These are phyloP conservation scores for Saccharomycopsis fermentans DNA, from an alignment of 805 yeast genomes.

Conservation along the genomic window DNA sequence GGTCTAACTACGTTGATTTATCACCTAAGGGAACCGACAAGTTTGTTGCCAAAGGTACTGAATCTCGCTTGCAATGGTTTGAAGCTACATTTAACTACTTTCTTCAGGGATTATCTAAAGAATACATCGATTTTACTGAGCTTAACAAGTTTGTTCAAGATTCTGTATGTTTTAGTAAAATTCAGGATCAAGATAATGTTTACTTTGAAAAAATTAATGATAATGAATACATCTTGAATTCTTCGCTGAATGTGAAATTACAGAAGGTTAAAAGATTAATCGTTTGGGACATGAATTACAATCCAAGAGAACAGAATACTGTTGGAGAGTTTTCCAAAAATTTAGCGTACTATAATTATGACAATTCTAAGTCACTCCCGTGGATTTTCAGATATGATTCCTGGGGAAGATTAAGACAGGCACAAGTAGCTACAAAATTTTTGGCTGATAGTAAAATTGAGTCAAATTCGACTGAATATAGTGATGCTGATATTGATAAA, in stretches of 20 bases:
- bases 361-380: conserved; percentile 7
- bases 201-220: conserved; percentile 25
- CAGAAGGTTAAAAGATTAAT: conserved; percentile 30
- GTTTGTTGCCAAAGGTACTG: conserved; percentile 8
- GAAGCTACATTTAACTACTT: conserved; percentile 11
- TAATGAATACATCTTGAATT: conserved; percentile 24
- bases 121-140: conserved; percentile 5
- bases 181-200: conserved; percentile 29
- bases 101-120: conserved; percentile 1
- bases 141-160: conserved; percentile 3
- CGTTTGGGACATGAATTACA: conserved; percentile 30
- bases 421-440: not conserved
- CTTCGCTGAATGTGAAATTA: conserved; percentile 25
- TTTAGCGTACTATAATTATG: conserved; percentile 3
- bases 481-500: not conserved
- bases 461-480: not conserved
- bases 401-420: conserved; percentile 12
- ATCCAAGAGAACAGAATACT: conserved; percentile 23
- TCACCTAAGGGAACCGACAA: not conserved
- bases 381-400: conserved; percentile 9
- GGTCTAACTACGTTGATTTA: conserved; percentile 7
- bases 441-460: not conserved
- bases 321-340: conserved; percentile 18
- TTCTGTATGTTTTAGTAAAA: conserved; percentile 16
- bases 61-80: conserved; percentile 14